Conservation (phyloP, 768 basidiomycete genomes). For the Auricularia sp. region DNA sequence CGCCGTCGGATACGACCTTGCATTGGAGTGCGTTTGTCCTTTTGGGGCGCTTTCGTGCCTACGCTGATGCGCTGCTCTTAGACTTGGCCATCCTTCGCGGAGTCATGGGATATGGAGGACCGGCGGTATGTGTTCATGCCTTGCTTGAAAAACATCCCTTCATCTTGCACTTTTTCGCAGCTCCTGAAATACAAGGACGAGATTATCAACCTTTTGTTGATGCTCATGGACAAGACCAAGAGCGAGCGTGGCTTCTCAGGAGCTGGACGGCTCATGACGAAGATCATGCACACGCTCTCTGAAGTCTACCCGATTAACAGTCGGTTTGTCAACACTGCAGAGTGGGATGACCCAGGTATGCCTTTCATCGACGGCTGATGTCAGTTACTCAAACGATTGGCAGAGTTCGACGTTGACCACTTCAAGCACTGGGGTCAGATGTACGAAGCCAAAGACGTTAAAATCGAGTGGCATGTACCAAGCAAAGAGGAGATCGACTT, state of each 20-base stretch:
- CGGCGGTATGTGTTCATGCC: slow-evolving; percentile 34
- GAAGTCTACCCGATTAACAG: slow-evolving; percentile 69
- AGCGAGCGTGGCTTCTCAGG: slow-evolving; percentile 83
- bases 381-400: slow-evolving; percentile 3
- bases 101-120: slow-evolving; percentile 66
- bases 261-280: slow-evolving; percentile 66
- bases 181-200: slow-evolving; percentile 59
- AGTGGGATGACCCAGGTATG: slow-evolving; percentile 71
- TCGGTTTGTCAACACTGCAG: slow-evolving; percentile 71
- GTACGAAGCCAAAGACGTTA: slow-evolving; percentile 68
- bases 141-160: not conserved
- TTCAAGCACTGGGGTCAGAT: slow-evolving; percentile 70
- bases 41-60: not conserved
- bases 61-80: slow-evolving; percentile 17
- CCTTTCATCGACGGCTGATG: not conserved
- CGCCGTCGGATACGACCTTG: slow-evolving; percentile 78
- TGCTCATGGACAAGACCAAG: slow-evolving; percentile 71
- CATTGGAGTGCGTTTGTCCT: slow-evolving; percentile 69
- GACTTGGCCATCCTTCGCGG: slow-evolving; percentile 78
- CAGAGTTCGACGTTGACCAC: slow-evolving; percentile 57
- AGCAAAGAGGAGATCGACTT: slow-evolving; percentile 65
- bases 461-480: slow-evolving; percentile 83
- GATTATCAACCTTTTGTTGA: slow-evolving; percentile 49
- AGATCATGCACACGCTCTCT: slow-evolving; percentile 64
- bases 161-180: slow-evolving; percentile 26